These are phyloP conservation scores for Verticillium longisporum DNA, from an alignment of 2,329 filamentous ascomycete genomes.

Conservation along the genomic window DNA sequence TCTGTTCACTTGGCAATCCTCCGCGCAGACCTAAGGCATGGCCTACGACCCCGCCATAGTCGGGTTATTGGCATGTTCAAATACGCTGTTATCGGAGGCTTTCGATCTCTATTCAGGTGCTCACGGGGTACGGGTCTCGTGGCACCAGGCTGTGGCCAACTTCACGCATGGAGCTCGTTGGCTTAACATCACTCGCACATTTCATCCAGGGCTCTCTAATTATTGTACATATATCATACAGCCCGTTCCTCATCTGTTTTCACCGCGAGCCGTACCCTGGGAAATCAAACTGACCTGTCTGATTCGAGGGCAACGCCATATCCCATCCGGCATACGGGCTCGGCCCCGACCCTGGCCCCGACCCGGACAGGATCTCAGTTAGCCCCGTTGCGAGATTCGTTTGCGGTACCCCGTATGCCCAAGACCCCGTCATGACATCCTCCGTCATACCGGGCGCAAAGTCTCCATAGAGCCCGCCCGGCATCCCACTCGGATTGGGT, in stretches of 20 bases:
- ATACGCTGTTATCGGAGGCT: too few species aligned
- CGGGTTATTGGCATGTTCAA: too few species aligned
- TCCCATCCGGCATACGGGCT: background rate
- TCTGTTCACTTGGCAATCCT: too few species aligned
- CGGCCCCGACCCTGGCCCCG: background rate
- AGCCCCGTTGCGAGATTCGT: background rate
- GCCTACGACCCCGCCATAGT: too few species aligned
- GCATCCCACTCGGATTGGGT: background rate
- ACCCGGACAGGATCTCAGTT: background rate
- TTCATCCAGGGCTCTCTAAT: background rate
- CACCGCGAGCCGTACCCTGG: constrained; percentile 2
- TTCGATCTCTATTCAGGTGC: too few species aligned
- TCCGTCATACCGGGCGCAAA: constrained; percentile 3
- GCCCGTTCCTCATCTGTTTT: background rate
- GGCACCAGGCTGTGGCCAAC: too few species aligned
- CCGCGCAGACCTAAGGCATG: too few species aligned
- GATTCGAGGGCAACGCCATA: background rate
- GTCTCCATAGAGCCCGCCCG: background rate
- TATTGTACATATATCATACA: background rate
- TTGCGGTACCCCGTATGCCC: constrained; percentile 1
- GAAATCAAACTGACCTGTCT: constrained; percentile 6
- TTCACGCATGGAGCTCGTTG: too few species aligned
- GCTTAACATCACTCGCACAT: background rate
- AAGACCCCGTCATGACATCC: constrained; percentile 6
- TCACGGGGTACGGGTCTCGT: too few species aligned